phyloP scores from a whole-genome alignment of 495 filamentous ascomycete species.

The Amorphotheca resinae region DNA sequence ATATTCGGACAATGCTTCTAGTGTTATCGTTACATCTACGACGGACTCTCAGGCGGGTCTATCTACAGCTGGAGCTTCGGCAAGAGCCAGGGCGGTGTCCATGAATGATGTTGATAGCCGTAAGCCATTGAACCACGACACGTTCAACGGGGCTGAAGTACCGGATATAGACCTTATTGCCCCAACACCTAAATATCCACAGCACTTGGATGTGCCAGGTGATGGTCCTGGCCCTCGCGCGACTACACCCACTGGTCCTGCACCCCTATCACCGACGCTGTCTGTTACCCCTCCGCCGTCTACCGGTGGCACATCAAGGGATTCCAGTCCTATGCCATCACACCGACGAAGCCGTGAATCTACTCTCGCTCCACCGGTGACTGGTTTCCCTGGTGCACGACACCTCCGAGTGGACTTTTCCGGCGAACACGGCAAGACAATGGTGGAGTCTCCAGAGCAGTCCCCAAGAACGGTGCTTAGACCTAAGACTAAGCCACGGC shows the following conservation, averaged over 20 bases:
- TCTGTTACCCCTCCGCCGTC: conserved; percentile 32
- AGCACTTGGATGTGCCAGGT: conserved; percentile 1
- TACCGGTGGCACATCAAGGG: conserved; percentile 4
- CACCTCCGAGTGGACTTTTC: conserved; percentile 12
- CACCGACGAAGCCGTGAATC: conserved; percentile 5
- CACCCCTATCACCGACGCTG: conserved; percentile 20
- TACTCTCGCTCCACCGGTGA: conserved; percentile 18
- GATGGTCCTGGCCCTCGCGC: background rate
- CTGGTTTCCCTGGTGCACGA: conserved; percentile 17
- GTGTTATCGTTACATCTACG: conserved; percentile 10
- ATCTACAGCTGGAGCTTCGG: background rate
- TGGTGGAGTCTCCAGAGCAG: conserved; percentile 19
- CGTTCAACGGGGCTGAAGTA: conserved; percentile 13
- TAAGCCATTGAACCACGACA: conserved; percentile 4
- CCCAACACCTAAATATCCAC: conserved; percentile 14
- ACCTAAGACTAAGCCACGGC: conserved; percentile 8
- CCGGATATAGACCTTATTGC: conserved; percentile 19
- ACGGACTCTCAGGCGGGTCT: background rate
- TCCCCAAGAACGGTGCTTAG: conserved; percentile 26
- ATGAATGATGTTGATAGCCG: conserved; percentile 40
- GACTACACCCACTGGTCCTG: conserved; percentile 1
- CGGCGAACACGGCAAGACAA: background rate
- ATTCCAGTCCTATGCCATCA: conserved; percentile 15
- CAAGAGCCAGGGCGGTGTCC: conserved; percentile 46
- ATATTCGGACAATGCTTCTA: conserved; percentile 13